Conservation (phyloP, 768 basidiomycete species). For the Tulasnella sp. region DNA sequence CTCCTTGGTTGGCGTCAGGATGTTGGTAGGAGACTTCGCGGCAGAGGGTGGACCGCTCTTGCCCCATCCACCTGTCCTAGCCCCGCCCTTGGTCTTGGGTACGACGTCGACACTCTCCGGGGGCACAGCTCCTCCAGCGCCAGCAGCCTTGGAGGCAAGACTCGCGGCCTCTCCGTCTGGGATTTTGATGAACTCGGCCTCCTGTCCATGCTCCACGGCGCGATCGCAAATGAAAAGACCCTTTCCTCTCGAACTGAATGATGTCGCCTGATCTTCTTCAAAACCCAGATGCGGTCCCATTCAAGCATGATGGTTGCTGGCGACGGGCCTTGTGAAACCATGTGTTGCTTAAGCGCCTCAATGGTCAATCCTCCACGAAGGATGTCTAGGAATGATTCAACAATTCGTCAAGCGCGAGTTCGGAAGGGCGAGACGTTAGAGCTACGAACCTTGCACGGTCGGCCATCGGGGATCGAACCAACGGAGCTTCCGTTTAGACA, state of each 20-base stretch:
- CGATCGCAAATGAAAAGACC: constrained; percentile 90
- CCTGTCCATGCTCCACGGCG: constrained; percentile 54
- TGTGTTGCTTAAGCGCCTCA: constrained; percentile 94
- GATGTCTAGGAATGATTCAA: constrained; percentile 61
- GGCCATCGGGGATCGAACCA: constrained; percentile 99
- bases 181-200: constrained; percentile 82
- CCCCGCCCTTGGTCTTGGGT: constrained; percentile 41
- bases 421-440: background rate
- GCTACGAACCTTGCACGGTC: constrained; percentile 82
- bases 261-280: constrained; percentile 97
- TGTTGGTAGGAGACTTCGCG: constrained; percentile 1
- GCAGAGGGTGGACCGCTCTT: constrained; percentile 38
- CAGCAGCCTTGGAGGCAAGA: constrained; percentile 74
- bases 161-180: constrained; percentile 81
- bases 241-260: constrained; percentile 98
- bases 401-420: background rate
- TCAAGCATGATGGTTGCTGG: constrained; percentile 91
- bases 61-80: constrained; percentile 42
- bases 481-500: constrained; percentile 97
- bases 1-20: constrained; percentile 32
- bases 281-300: constrained; percentile 97
- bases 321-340: constrained; percentile 94
- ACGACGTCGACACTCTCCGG: constrained; percentile 37
- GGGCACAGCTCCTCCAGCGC: constrained; percentile 40
- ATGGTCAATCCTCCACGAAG: constrained; percentile 94